Base-by-base conservation (phyloP, 2,329 filamentous ascomycete species). In the Cladosporium oxysporum region DNA sequence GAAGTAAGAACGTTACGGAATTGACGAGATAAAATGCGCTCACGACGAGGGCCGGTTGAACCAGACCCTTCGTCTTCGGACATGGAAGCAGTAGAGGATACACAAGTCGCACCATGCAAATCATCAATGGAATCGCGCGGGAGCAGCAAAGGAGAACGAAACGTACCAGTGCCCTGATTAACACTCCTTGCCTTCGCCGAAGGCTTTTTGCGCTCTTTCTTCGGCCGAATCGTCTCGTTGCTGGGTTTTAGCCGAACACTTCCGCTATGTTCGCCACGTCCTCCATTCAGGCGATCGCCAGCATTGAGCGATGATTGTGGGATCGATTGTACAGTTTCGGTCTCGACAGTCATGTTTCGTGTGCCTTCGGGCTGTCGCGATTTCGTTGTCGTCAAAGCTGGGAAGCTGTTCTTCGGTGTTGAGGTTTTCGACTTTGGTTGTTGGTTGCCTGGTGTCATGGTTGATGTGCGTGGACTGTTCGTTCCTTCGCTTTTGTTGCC, bases 271-370 rank as follows among this genome's bases (percentile, higher is more conserved):
- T 90, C 89, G 66, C 87, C 87, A 21, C 85, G 83, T 23, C 88
- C 88, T n/a, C 84, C 79, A 18, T 74, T 80, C 26, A 82, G 80
- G 67, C 87, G 81, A 67, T 89, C 87, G 53, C 83, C 82, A 41
- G 79, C 83, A 37, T 90, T 88, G 31, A 97, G 83, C 11, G 90
- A 88, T 31, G 93, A 86, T 74, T 96, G 93, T 12, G 93, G 92
- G 64, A 97, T 91, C 3, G 93, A 96, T 52, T 88, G 90, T 44
- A 99, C 95, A 0, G 93, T 96, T 79, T 99, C 95, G 0, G 95
- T 97, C 81, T 99, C 95, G 16, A 98, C 94, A 11, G 92, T 98
- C 93, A 99, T 97, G 73, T 92, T 95, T 75, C 90, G 88, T 41
- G 91, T 90, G n/a, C 88, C 89, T 75, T 96, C 91, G 61, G 84